Conservation (phyloP, 2,329 filamentous ascomycete species). For the Aspergillus alliaceus region DNA sequence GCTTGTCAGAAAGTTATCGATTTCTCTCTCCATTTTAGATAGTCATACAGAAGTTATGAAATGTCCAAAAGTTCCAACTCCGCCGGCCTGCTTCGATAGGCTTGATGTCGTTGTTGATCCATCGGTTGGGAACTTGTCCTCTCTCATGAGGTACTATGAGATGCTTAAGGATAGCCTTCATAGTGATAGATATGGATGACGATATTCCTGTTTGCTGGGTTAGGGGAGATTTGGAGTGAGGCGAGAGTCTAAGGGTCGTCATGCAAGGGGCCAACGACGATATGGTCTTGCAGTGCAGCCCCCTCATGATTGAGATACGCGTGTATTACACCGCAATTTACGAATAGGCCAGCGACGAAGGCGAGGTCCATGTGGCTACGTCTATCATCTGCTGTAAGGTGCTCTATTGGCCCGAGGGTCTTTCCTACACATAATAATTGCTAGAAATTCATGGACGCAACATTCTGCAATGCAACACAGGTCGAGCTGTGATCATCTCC, state of each 20-base stretch:
- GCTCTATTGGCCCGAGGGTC: not conserved
- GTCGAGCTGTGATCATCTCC: no score
- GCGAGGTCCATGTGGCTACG: not conserved
- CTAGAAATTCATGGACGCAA: no score
- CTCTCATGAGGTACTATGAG: not conserved
- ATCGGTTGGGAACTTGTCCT: conserved; percentile 19
- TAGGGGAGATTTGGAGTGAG: no score
- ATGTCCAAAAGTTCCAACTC: conserved; percentile 47
- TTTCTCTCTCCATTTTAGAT: not conserved
- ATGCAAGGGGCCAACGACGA: no score
- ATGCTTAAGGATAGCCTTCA: not conserved
- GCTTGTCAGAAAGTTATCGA: not conserved
- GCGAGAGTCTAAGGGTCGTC: no score
- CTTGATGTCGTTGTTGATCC: conserved; percentile 53
- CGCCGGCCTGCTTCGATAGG: conserved; percentile 46
- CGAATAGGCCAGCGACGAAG: not conserved
- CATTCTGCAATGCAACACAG: no score
- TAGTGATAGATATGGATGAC: not conserved
- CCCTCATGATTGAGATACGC: not conserved
- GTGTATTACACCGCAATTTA: not conserved
- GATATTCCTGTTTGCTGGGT: not conserved
- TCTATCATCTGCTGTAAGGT: not conserved
- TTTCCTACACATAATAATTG: no score
- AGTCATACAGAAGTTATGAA: conserved; percentile 46
- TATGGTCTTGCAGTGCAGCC: no score